Conservation (phyloP, 1,139 yeast species). For the Pichia sp. region DNA sequence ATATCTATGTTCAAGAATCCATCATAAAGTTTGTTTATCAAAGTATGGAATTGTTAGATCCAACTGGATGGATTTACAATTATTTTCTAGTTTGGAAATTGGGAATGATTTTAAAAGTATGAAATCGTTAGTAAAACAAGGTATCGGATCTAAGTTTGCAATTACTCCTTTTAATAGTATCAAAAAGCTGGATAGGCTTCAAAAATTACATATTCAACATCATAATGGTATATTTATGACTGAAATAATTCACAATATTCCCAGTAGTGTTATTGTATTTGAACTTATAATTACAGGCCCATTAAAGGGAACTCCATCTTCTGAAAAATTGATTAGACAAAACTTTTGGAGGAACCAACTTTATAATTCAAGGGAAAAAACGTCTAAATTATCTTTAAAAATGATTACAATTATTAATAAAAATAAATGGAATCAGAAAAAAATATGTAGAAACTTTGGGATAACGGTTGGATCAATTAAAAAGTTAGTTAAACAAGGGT, state of each 20-base stretch:
- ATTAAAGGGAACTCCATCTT: neutral
- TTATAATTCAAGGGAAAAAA: too few species aligned
- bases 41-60: neutral
- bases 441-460: neutral
- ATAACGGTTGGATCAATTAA: neutral
- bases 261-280: conserved; percentile 1
- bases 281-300: conserved; percentile 3
- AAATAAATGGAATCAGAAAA: conserved; percentile 4
- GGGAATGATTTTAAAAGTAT: neutral
- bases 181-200: neutral
- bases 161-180: neutral
- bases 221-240: neutral
- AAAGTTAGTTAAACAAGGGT: neutral
- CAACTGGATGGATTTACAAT: neutral
- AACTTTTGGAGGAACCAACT: too few species aligned
- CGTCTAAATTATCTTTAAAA: neutral
- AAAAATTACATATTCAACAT: conserved; percentile 2
- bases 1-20: neutral
- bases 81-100: neutral
- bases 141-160: neutral
- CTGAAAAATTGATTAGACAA: too few species aligned
- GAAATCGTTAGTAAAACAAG: neutral
- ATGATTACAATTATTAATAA: conserved; percentile 8
- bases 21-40: neutral
- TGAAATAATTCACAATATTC: neutral